A percentile compares a stretch with the other conserved stretches of the same genome.
These are phyloP conservation scores for Anthostomella pinea DNA, from an alignment of 2,329 filamentous ascomycete genomes.

Conservation along the genomic window DNA sequence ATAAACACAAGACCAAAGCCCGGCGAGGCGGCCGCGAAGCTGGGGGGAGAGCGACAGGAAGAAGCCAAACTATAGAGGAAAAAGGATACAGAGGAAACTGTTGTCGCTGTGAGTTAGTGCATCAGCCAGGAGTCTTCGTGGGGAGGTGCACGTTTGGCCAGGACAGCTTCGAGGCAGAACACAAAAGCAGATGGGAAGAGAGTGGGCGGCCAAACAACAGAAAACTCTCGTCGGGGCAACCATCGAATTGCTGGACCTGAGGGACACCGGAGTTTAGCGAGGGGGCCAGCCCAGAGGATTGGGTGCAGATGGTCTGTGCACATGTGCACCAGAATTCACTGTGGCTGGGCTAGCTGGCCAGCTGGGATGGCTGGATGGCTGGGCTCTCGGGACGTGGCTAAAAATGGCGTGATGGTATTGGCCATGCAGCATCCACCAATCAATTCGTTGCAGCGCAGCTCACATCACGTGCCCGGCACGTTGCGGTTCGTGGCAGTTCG, in stretches of 20 bases:
- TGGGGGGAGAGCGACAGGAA: too few species aligned
- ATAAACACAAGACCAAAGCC: slow-evolving; percentile 22
- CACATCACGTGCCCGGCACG: too few species aligned
- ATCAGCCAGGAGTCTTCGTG: slow-evolving; percentile 10
- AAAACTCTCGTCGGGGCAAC: slow-evolving; percentile 32
- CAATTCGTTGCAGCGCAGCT: too few species aligned
- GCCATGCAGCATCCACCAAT: too few species aligned
- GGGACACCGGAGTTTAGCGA: too few species aligned
- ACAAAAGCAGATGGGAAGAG: slow-evolving; percentile 23
- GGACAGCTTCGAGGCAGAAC: slow-evolving; percentile 16
- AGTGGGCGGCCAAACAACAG: slow-evolving; percentile 28
- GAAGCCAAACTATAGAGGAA: neutral
- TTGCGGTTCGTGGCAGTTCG: too few species aligned
- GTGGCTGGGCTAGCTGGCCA: too few species aligned
- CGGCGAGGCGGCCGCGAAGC: slow-evolving; percentile 5
- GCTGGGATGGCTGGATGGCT: too few species aligned
- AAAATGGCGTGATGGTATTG: too few species aligned
- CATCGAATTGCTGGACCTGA: slow-evolving; percentile 16
- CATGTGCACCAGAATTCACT: neutral
- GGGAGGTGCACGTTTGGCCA: slow-evolving; percentile 16
- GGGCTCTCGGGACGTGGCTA: too few species aligned
- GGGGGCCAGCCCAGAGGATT: too few species aligned
- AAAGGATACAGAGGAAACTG: slow-evolving; percentile 7
- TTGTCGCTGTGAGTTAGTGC: slow-evolving; percentile 14
- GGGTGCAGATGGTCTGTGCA: neutral